Base-by-base conservation (phyloP, 2,329 filamentous ascomycete species). In the Colletotrichum orchidophilum region DNA sequence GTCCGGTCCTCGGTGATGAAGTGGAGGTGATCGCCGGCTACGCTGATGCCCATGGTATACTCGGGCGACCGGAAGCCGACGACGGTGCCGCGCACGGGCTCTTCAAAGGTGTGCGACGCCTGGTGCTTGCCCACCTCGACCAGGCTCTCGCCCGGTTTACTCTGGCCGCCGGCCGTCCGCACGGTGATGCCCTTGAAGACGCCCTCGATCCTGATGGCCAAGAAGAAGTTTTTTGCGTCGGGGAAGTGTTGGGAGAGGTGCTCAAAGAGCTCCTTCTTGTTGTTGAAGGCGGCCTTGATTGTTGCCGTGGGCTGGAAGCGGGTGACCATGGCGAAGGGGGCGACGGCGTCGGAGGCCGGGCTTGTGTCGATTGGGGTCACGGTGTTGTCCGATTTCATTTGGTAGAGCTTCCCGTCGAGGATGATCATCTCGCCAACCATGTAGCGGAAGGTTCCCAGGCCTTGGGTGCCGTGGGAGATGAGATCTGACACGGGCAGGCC, bases 351-450 rank as follows among this genome's bases (percentile, higher is more conserved):
- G 13, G 39, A 59, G 39, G 53, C 53, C 9, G 72, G 63, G 15
- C 76, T 70, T 31, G 75, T 57, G 50, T 75, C 70, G 66, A 80
- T 67, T 42, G 73, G 64, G 1, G 70, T 65, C 8, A 80, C 75
- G 26, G 77, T 75, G 3, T 79, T 79, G 68, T 81, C 80, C 5
- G 76, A 75, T 59, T 80, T 80, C 79, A 81, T 81, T 64, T 80
- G 79, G 71, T 78, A 81, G 31, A 78, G 70, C 1, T 74, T 55
- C 26, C 79, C 78, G 64, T 80, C 77, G 24, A 81, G 69, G 13
- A 81, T 66, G 57, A 81, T 79, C 77, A 81, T 79, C 73, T 81
- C 80, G 73, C 80, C 80, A 21, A 65, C 71, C 76, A 81, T 80
- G 75, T 76, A 58, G 21, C 75, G 74, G 66, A 81, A 81, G 2